These are phyloP conservation scores for Syzygium aromaticum DNA, from an alignment of 345 rosid genomes.

Conservation along the genomic window DNA sequence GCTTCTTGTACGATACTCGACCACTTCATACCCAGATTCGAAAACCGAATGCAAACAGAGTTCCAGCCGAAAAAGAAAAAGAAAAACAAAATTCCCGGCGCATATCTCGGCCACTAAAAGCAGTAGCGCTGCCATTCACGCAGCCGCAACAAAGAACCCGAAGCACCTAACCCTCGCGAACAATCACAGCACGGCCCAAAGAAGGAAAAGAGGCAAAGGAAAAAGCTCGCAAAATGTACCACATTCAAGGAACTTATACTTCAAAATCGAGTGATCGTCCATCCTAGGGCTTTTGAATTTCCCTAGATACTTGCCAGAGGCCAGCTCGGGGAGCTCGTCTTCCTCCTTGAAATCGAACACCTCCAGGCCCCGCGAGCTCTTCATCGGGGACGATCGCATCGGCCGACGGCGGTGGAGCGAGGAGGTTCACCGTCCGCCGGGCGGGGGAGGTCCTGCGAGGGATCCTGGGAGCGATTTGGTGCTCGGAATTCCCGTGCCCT, in stretches of 20 bases:
- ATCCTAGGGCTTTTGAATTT: constrained; percentile 59
- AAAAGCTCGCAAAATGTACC: constrained; percentile 26
- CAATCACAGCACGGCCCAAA: neutral
- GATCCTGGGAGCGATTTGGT: neutral
- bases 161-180: neutral
- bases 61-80: neutral
- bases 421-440: neutral
- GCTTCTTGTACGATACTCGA: neutral
- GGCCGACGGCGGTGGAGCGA: neutral
- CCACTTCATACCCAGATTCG: neutral
- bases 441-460: neutral
- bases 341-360: constrained; percentile 70
- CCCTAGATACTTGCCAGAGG: constrained; percentile 27
- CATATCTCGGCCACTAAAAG: neutral
- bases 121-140: neutral
- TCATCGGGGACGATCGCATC: constrained; percentile 23
- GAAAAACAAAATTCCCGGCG: neutral
- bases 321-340: constrained; percentile 49
- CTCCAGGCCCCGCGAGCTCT: constrained; percentile 20
- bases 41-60: neutral
- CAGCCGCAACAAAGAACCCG: neutral
- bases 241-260: constrained; percentile 37
- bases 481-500: neutral
- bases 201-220: neutral
- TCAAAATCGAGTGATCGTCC: constrained; percentile 25